These are phyloP conservation scores for Penicillium fuscoglaucum DNA, from an alignment of 2,329 filamentous ascomycete species.

Conservation along the genomic window DNA sequence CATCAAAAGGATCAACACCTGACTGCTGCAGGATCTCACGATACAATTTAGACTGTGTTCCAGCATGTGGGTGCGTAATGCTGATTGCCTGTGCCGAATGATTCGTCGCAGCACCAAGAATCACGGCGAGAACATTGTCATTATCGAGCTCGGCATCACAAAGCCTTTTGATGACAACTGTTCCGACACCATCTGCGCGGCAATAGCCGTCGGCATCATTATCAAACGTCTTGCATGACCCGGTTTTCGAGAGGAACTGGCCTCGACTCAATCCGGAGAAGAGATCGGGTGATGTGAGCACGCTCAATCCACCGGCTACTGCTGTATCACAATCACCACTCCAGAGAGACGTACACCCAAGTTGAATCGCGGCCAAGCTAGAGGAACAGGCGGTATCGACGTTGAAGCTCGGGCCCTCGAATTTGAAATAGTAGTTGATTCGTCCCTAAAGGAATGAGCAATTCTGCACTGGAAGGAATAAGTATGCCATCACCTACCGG, in stretches of 20 bases:
- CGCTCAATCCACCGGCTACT: constrained; percentile 71
- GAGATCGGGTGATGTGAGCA: constrained; percentile 74
- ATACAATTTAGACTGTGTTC: constrained; percentile 40
- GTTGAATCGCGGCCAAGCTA: constrained; percentile 60
- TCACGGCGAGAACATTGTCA: constrained; percentile 45
- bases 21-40: constrained; percentile 40
- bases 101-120: constrained; percentile 46
- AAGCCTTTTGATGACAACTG: constrained; percentile 54
- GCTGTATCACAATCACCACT: constrained; percentile 76
- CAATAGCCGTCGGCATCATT: constrained; percentile 56
- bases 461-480: background rate
- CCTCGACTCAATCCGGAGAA: constrained; percentile 68
- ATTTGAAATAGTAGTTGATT: constrained; percentile 67
- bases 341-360: constrained; percentile 70
- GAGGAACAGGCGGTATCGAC: constrained; percentile 72
- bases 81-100: constrained; percentile 49
- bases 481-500: too few relatives aligned
- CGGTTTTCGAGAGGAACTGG: constrained; percentile 35
- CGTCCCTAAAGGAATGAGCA: background rate
- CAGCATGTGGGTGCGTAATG: constrained; percentile 46
- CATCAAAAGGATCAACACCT: constrained; percentile 37
- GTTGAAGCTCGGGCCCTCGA: constrained; percentile 68
- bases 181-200: constrained; percentile 52
- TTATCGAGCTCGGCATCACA: constrained; percentile 53
- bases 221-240: constrained; percentile 53